phyloP scores from a whole-genome alignment of 108 stramenopile genomes.

The Nitzschia palea region DNA sequence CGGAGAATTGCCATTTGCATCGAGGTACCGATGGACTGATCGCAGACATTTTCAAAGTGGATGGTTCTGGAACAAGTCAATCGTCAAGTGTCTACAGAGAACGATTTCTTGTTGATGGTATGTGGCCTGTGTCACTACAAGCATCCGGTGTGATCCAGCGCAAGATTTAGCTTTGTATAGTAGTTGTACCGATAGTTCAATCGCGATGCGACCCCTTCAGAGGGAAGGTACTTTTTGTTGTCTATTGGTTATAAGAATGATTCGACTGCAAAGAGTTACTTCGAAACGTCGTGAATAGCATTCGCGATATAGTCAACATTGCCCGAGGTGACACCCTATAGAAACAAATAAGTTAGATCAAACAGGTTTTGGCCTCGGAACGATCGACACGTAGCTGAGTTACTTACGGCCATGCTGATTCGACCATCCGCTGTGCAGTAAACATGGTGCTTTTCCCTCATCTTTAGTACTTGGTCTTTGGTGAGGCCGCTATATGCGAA shows the following conservation, averaged over 20 bases:
- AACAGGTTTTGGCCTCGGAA: not conserved
- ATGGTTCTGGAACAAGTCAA: not conserved
- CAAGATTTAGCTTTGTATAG: no score
- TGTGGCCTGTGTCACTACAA: constrained; percentile 68
- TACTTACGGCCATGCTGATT: constrained; percentile 95
- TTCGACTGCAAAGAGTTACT: no score
- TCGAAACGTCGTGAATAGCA: constrained; percentile 94
- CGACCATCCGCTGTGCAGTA: constrained; percentile 98
- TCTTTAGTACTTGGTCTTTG: constrained; percentile 86
- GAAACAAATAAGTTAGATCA: not conserved
- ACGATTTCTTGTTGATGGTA: constrained; percentile 52
- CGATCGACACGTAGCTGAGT: not conserved
- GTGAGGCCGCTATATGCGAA: constrained; percentile 97
- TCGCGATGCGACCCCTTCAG: no score
- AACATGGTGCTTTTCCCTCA: constrained; percentile 91
- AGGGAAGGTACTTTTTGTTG: no score
- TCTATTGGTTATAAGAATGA: no score
- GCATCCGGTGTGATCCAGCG: constrained; percentile 48
- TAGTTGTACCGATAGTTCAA: no score
- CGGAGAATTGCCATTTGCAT: constrained; percentile 85
- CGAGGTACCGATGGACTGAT: constrained; percentile 61
- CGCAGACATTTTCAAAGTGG: constrained; percentile 6
- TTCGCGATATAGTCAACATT: constrained; percentile 97
- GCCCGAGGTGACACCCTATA: constrained; percentile 87
- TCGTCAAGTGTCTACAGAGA: constrained; percentile 12